These are phyloP conservation scores for Picochlorum sp. DNA, from an alignment of 139 green algal species.

Conservation along the genomic window DNA sequence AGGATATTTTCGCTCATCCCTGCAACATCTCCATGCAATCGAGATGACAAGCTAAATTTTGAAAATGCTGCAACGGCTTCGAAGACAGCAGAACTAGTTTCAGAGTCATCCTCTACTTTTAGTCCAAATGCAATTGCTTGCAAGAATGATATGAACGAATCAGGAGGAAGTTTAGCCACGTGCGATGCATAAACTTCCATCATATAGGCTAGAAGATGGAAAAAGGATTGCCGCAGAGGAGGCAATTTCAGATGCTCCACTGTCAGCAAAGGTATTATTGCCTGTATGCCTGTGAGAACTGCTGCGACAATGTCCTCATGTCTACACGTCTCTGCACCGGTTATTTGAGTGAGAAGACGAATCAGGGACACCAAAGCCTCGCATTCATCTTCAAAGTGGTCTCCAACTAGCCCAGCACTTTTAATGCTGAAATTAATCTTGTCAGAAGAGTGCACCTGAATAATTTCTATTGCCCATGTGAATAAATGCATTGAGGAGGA, in stretches of 20 bases:
- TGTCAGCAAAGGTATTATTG: conserved; percentile 68
- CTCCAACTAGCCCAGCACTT: conserved; percentile 13
- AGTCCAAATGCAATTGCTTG: conserved; percentile 54
- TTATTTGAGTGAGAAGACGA: conserved; percentile 68
- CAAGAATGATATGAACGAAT: conserved; percentile 44
- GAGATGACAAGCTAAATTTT: conserved; percentile 32
- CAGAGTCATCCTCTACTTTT: conserved; percentile 20
- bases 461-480: conserved; percentile 47
- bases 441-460: conserved; percentile 19
- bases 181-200: conserved; percentile 65
- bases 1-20: neutral
- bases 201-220: conserved; percentile 68
- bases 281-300: conserved; percentile 64
- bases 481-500: conserved; percentile 29
- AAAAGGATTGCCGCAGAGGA: conserved; percentile 72
- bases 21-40: neutral
- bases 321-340: conserved; percentile 19
- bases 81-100: conserved; percentile 19
- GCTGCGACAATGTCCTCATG: conserved; percentile 20
- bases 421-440: neutral
- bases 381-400: conserved; percentile 23
- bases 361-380: conserved; percentile 69
- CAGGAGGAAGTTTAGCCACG: conserved; percentile 44
- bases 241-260: conserved; percentile 68
- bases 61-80: conserved; percentile 36